Base-by-base conservation (phyloP, 352 stramenopile genomes). In the Peronosclerospora sorghi region DNA sequence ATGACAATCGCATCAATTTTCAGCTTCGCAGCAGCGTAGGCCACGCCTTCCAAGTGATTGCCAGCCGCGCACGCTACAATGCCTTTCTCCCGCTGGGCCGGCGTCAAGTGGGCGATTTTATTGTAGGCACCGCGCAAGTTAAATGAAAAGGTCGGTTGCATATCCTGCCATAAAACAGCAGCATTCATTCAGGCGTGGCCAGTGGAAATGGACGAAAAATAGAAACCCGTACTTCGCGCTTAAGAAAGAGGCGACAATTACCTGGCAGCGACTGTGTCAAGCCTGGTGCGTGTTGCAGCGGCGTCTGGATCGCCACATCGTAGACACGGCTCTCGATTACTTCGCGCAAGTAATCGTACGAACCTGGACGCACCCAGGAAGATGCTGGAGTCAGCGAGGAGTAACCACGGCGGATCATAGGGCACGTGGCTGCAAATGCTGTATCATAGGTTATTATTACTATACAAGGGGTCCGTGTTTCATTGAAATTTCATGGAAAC, bases 51-150 rank as follows among this genome's bases (percentile, higher is more conserved):
- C 2, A 97, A 78, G 67, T 99, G 95, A 68, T 99, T 99, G 24
- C 96, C 96, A 1, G 80, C 82, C 2, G 70, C 67, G 37, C 77
- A 84, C 13, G 77, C 76, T 24, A 92, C 77, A 38, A 92, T 80
- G 28, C 94, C 94, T 20, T 64, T 67, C 24, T 79, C 51, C 10
- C 84, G 68, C 45, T 96, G 71, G 35, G 77, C 58, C 12, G 51
- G 35, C n/a, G 82, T 83, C 32, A 98, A 60, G 42, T 88, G 81
- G n/a, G 86, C 91, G 66, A 99, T 98, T 68, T 98, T 98, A 71
- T 99, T 99, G 81, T 98, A 97, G 9, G 96, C 95, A 27, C 96
- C 96, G 30, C 95, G 86, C 43, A 98, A 69, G 69, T 98, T 99
- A 74, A 98, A 99, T 28, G 90, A 97, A 58, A 98, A 98, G 14